Conservation (phyloP, 2,329 filamentous ascomycete species). For the Monosporascus sp. region DNA sequence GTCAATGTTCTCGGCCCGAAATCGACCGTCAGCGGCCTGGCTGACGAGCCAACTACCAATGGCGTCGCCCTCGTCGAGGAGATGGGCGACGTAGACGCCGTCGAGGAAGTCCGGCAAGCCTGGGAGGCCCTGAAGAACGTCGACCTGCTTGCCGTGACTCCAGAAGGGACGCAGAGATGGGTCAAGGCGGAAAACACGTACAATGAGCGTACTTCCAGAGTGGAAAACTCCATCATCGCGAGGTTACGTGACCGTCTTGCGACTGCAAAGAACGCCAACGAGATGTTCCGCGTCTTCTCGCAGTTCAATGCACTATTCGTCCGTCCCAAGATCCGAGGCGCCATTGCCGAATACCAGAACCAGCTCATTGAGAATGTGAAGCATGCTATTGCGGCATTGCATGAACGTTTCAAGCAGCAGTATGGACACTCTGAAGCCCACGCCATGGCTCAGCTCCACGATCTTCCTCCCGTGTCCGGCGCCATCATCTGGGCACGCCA, state of each 20-base stretch:
- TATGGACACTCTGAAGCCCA: slow-evolving; percentile 98
- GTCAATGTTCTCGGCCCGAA: slow-evolving; percentile 89
- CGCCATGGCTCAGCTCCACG: slow-evolving; percentile 94
- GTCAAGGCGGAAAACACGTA: slow-evolving; percentile 92
- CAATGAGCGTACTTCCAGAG: slow-evolving; percentile 92
- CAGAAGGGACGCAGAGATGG: slow-evolving; percentile 86
- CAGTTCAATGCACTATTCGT: slow-evolving; percentile 99
- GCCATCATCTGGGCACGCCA: slow-evolving; percentile 97
- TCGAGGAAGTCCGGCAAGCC: slow-evolving; percentile 91
- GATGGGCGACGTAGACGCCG: slow-evolving; percentile 93
- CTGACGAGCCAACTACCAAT: slow-evolving; percentile 47
- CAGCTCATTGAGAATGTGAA: slow-evolving; percentile 98
- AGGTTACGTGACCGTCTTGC: slow-evolving; percentile 85
- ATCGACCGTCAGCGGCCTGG: slow-evolving; percentile 48
- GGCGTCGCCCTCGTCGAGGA: slow-evolving; percentile 77
- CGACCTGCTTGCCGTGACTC: slow-evolving; percentile 86
- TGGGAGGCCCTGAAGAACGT: slow-evolving; percentile 94
- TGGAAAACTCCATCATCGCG: slow-evolving; percentile 98
- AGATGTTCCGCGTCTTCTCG: slow-evolving; percentile 99
- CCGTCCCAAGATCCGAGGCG: slow-evolving; percentile 95
- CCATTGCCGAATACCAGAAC: slow-evolving; percentile 96
- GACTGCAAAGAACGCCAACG: slow-evolving; percentile 93
- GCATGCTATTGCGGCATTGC: slow-evolving; percentile 84
- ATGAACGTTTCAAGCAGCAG: slow-evolving; percentile 97
- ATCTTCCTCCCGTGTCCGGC: slow-evolving; percentile 90